A percentile compares a stretch with the other conserved stretches of the same genome.
phyloP scores from a whole-genome alignment of 1,284 basidiomycete species.

The Grifola frondosa region DNA sequence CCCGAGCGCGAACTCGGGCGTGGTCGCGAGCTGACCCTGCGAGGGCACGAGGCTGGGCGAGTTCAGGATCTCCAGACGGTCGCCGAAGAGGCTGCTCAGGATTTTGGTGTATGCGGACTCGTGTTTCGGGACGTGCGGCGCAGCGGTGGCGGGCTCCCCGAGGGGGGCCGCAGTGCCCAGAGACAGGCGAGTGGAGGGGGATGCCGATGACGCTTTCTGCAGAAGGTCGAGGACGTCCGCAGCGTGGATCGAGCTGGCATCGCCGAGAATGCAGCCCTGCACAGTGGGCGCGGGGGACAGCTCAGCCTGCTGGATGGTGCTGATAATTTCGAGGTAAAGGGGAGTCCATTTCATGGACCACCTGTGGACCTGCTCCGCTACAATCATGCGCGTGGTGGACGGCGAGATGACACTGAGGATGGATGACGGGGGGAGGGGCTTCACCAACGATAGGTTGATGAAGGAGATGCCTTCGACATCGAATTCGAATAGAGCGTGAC shows the following conservation, averaged over 20 bases:
- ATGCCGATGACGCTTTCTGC: slow-evolving; percentile 35
- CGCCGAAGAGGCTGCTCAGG: slow-evolving; percentile 78
- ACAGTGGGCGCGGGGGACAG: slow-evolving; percentile 50
- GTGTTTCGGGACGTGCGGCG: slow-evolving; percentile 79
- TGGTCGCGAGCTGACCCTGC: slow-evolving; percentile 75
- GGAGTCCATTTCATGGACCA: slow-evolving; percentile 89
- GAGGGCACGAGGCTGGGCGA: slow-evolving; percentile 70
- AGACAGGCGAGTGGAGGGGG: slow-evolving; percentile 43
- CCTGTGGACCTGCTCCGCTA: slow-evolving; percentile 78
- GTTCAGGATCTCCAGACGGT: slow-evolving; percentile 87
- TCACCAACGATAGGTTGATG: slow-evolving; percentile 70
- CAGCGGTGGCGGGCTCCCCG: slow-evolving; percentile 16
- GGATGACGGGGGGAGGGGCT: slow-evolving; percentile 69
- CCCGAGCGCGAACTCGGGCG: slow-evolving; percentile 92
- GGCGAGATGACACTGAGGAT: slow-evolving; percentile 66
- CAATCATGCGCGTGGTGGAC: slow-evolving; percentile 71
- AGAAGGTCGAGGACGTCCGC: slow-evolving; percentile 51
- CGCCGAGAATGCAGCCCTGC: slow-evolving; percentile 62
- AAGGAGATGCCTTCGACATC: slow-evolving; percentile 62
- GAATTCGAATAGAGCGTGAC: slow-evolving; percentile 46
- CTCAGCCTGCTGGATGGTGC: slow-evolving; percentile 66
- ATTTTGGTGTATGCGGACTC: slow-evolving; percentile 92
- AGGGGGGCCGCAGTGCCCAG: slow-evolving; percentile 40
- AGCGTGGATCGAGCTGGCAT: slow-evolving; percentile 41
- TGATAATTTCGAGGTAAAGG: slow-evolving; percentile 81